phyloP scores from a whole-genome alignment of 352 stramenopile species.

The Pythium insidiosum region DNA sequence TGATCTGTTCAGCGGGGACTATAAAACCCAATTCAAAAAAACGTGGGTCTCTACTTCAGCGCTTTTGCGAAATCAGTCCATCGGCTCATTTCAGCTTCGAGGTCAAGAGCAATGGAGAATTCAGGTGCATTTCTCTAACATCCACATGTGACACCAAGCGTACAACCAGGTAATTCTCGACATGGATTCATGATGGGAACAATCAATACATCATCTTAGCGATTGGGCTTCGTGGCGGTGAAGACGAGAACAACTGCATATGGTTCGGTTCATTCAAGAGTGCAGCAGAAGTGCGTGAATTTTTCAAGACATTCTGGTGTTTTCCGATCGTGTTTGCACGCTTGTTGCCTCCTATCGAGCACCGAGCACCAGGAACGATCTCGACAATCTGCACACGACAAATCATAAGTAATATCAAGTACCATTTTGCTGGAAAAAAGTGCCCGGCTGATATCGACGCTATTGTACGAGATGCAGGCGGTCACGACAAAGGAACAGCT shows the following conservation, averaged over 20 bases:
- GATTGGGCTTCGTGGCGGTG: slow-evolving; percentile 25
- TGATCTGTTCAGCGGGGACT: slow-evolving; percentile 20
- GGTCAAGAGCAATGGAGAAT: slow-evolving; percentile 20
- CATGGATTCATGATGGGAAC: slow-evolving; percentile 31
- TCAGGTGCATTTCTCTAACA: slow-evolving; percentile 37
- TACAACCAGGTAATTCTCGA: slow-evolving; percentile 22
- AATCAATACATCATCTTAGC: slow-evolving; percentile 24
- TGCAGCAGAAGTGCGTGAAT: neutral
- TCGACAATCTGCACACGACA: neutral
- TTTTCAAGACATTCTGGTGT: neutral
- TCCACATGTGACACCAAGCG: slow-evolving; percentile 26
- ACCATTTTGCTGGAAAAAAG: neutral
- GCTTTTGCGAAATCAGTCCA: slow-evolving; percentile 32
- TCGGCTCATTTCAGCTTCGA: slow-evolving; percentile 21
- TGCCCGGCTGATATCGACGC: neutral
- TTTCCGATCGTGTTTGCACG: neutral
- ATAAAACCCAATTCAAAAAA: slow-evolving; percentile 29
- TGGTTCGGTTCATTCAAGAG: neutral
- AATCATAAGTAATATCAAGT: neutral
- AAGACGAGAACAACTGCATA: neutral
- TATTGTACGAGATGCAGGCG: neutral
- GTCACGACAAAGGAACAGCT: neutral
- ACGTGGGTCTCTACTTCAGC: slow-evolving; percentile 32
- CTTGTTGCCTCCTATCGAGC: neutral
- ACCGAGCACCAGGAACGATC: neutral